These are phyloP conservation scores for Botrytis hyacinthi DNA, from an alignment of 2,329 filamentous ascomycete genomes.

Conservation along the genomic window DNA sequence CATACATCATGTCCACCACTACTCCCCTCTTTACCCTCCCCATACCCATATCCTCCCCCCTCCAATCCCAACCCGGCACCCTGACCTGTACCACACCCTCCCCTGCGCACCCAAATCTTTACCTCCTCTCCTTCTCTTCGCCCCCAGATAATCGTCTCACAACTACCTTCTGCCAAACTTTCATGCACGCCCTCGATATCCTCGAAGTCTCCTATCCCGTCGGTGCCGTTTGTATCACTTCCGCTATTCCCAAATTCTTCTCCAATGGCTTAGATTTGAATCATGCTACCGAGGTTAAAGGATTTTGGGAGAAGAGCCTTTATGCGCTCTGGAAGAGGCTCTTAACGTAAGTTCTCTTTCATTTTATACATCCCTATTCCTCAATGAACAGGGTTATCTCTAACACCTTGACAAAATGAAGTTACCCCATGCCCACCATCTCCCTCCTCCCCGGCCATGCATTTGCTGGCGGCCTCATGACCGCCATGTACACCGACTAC, in stretches of 20 bases:
- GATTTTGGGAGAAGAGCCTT: slow-evolving; percentile 60
- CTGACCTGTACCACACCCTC: slow-evolving; percentile 62
- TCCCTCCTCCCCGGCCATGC: slow-evolving; percentile 78
- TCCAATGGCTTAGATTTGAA: slow-evolving; percentile 78
- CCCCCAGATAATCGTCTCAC: slow-evolving; percentile 76
- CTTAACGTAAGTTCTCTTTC: slow-evolving; percentile 48
- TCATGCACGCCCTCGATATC: slow-evolving; percentile 71
- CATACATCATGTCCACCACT: slow-evolving; percentile 25
- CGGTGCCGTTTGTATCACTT: slow-evolving; percentile 78
- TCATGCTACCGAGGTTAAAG: slow-evolving; percentile 57
- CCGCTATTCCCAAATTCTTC: slow-evolving; percentile 74
- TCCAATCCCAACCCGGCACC: slow-evolving; percentile 48
- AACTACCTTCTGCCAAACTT: slow-evolving; percentile 62
- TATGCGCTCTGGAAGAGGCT: slow-evolving; percentile 66
- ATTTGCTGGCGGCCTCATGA: slow-evolving; percentile 80
- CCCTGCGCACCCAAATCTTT: slow-evolving; percentile 48
- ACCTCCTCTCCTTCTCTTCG: slow-evolving; percentile 69
- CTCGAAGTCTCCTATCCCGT: slow-evolving; percentile 61
- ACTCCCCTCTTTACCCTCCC: slow-evolving; percentile 57
- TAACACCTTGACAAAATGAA: slow-evolving; percentile 28
- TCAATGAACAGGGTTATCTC: neutral
- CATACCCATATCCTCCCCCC: slow-evolving; percentile 47
- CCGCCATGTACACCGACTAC: slow-evolving; percentile 81
- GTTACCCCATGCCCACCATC: slow-evolving; percentile 77
- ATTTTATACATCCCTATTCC: neutral